phyloP scores from a whole-genome alignment of 1,284 basidiomycete genomes.

The Melampsora americana region DNA sequence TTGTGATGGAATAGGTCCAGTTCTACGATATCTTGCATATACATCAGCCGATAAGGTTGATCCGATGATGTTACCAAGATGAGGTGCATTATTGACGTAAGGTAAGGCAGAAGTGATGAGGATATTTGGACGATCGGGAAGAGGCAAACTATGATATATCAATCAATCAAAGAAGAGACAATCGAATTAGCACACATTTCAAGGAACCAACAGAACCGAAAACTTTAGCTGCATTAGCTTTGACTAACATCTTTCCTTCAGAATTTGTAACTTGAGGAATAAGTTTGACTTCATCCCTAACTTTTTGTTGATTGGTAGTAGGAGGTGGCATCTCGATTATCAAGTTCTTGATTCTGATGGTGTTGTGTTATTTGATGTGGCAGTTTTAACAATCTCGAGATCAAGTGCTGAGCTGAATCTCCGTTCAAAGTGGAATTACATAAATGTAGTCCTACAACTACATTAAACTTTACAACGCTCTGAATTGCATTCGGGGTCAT shows the following conservation, averaged over 20 bases:
- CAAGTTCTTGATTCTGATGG: too few relatives aligned
- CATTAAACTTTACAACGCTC: too few relatives aligned
- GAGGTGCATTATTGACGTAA: slow-evolving; percentile 97
- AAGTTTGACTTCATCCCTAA: slow-evolving; percentile 15
- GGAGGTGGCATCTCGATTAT: neutral
- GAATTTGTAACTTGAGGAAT: slow-evolving; percentile 24
- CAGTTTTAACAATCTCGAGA: too few relatives aligned
- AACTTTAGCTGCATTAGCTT: too few relatives aligned
- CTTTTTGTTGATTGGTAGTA: neutral
- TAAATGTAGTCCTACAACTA: too few relatives aligned
- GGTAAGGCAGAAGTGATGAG: slow-evolving; percentile 94
- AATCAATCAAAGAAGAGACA: neutral
- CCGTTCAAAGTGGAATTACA: too few relatives aligned
- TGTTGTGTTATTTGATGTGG: too few relatives aligned
- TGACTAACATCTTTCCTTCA: slow-evolving; percentile 35
- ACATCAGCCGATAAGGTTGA: slow-evolving; percentile 94
- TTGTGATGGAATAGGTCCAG: slow-evolving; percentile 65
- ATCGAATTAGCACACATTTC: neutral
- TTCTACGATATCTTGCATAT: slow-evolving; percentile 75
- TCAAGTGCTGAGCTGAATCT: too few relatives aligned
- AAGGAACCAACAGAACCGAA: too few relatives aligned
- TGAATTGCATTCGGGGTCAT: too few relatives aligned
- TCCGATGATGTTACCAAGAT: slow-evolving; percentile 97
- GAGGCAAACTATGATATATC: slow-evolving; percentile 66
- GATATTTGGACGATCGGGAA: slow-evolving; percentile 77